Conservation (phyloP, 225 moss, liverwort and hornwort genomes). For the Marchantia polymorpha region DNA sequence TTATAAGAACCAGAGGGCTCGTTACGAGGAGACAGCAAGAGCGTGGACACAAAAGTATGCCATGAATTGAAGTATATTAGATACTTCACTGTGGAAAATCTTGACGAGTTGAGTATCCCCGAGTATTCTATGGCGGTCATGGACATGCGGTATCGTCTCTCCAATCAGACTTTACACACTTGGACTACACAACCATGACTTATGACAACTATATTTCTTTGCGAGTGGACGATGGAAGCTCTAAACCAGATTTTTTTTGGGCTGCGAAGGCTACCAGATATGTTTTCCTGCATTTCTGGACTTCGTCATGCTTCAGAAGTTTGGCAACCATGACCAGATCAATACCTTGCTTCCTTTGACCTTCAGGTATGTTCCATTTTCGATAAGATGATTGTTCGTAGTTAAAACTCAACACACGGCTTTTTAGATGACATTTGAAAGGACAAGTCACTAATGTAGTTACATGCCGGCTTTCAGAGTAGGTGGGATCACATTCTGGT, state of each 20-base stretch:
- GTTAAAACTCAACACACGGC: background rate
- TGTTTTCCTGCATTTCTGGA: constrained; percentile 19
- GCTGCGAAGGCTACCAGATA: constrained; percentile 7
- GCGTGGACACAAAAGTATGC: constrained; percentile 49
- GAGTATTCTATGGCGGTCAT: background rate
- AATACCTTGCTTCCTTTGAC: background rate
- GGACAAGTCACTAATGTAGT: background rate
- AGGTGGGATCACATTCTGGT: background rate
- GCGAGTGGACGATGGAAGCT: constrained; percentile 3
- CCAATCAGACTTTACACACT: background rate
- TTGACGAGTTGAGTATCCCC: constrained; percentile 17
- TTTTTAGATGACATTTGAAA: background rate
- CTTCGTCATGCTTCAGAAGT: constrained; percentile 12
- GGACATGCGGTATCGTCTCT: constrained; percentile 10
- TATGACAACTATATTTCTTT: background rate
- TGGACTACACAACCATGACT: background rate
- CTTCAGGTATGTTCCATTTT: background rate
- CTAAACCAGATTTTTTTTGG: background rate
- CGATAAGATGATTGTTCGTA: constrained; percentile 6
- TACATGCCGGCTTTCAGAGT: background rate
- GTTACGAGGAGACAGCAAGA: constrained; percentile 48
- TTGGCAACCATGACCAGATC: constrained; percentile 13
- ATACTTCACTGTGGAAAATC: background rate
- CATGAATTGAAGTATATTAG: constrained; percentile 34
- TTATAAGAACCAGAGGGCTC: constrained; percentile 49